These are phyloP conservation scores for Zygnema cylindricum DNA, from an alignment of 139 green algal genomes.

Conservation along the genomic window DNA sequence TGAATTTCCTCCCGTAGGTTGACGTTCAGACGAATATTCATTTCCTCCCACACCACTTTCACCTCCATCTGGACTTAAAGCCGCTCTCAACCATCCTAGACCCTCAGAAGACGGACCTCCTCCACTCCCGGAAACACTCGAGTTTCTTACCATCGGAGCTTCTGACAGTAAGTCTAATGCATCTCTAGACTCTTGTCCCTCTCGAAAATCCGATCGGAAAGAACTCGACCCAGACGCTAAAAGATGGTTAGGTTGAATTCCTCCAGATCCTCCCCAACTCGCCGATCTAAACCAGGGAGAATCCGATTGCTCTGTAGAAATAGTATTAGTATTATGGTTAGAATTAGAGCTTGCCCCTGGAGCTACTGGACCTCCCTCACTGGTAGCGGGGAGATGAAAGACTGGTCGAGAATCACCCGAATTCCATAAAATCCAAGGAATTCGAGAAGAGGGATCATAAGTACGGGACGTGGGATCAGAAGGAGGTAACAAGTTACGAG, in stretches of 20 bases:
- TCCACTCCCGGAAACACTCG: background rate
- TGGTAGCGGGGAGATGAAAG: background rate
- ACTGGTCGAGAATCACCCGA: background rate
- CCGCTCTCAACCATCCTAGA: background rate
- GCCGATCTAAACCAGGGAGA: background rate
- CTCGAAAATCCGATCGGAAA: constrained; percentile 4
- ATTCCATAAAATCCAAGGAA: background rate
- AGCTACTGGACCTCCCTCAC: background rate
- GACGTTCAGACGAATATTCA: too few species aligned
- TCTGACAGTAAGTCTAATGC: background rate
- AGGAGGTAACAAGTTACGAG: too few species aligned
- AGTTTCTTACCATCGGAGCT: background rate
- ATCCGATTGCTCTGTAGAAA: background rate
- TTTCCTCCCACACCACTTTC: background rate
- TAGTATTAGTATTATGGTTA: too few species aligned
- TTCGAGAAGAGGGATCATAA: too few species aligned
- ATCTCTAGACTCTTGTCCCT: too few species aligned
- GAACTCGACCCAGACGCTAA: background rate
- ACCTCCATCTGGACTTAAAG: background rate
- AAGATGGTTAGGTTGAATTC: constrained; percentile 29
- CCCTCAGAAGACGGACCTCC: background rate
- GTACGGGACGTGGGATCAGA: too few species aligned
- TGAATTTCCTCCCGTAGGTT: too few species aligned
- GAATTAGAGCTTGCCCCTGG: background rate
- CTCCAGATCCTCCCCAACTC: constrained; percentile 8